A percentile compares a stretch with the other conserved stretches of the same genome.
Conservation (phyloP, 2,329 filamentous ascomycete species). For the Clonostachys rosea region DNA sequence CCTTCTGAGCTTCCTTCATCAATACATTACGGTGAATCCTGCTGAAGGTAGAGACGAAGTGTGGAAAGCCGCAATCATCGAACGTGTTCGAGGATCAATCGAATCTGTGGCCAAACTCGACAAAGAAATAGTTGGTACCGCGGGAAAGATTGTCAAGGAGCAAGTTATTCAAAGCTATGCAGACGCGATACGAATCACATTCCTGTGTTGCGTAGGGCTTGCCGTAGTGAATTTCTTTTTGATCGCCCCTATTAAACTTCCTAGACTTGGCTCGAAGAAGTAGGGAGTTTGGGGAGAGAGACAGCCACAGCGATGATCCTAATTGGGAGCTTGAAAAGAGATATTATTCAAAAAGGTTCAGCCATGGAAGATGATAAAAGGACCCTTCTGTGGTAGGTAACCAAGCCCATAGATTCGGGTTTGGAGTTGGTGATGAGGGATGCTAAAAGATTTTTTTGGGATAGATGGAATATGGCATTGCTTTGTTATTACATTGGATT, state of each 20-base stretch:
- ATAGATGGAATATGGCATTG: too few relatives aligned
- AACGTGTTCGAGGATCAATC: conserved; percentile 46
- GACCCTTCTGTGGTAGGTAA: too few relatives aligned
- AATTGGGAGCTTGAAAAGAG: too few relatives aligned
- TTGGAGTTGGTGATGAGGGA: too few relatives aligned
- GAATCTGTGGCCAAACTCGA: conserved; percentile 43
- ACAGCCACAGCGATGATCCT: too few relatives aligned
- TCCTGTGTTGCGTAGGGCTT: conserved; percentile 36
- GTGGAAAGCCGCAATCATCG: conserved; percentile 51
- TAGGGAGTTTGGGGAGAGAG: conserved; percentile 5
- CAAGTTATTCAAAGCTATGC: conserved; percentile 54
- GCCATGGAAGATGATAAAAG: too few relatives aligned
- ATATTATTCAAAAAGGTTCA: too few relatives aligned
- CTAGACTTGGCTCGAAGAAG: conserved; percentile 40
- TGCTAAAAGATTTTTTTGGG: too few relatives aligned
- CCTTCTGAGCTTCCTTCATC: conserved; percentile 53
- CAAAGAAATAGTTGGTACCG: too few relatives aligned
- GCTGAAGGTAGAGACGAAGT: conserved; percentile 26
- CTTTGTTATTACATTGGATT: too few relatives aligned
- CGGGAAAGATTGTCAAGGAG: too few relatives aligned
- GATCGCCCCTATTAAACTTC: conserved; percentile 47
- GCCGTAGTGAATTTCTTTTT: conserved; percentile 41
- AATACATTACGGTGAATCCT: conserved; percentile 37
- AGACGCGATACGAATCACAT: conserved; percentile 41
- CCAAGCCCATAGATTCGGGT: too few relatives aligned